phyloP scores from a whole-genome alignment of 176 grass and related monocot species.

The Carex littledalei region DNA sequence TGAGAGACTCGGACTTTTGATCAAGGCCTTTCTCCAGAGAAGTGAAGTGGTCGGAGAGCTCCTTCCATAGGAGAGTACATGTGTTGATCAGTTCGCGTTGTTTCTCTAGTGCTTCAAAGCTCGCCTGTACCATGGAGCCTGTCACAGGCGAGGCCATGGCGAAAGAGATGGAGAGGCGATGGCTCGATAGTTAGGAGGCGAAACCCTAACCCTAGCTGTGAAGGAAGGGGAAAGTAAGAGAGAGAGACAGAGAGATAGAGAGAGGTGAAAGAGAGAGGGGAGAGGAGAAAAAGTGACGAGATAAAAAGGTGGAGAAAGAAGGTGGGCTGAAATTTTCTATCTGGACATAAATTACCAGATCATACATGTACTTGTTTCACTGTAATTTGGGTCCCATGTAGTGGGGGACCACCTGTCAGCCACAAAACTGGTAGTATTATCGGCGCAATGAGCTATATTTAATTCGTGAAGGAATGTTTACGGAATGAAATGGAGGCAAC shows the following conservation, averaged over 20 bases:
- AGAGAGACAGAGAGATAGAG: neutral
- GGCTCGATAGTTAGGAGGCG: slow-evolving; percentile 25
- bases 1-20: slow-evolving; percentile 49
- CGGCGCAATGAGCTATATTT: neutral
- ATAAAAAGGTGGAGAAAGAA: neutral
- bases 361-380: neutral
- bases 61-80: slow-evolving; percentile 68
- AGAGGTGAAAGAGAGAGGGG: slow-evolving; percentile 2
- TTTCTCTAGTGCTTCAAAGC: slow-evolving; percentile 71
- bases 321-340: neutral
- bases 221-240: slow-evolving; percentile 9
- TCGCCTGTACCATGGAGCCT: slow-evolving; percentile 36
- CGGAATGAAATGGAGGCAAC: neutral
- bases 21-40: slow-evolving; percentile 56
- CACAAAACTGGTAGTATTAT: neutral
- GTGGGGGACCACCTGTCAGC: neutral
- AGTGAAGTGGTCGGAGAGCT: slow-evolving; percentile 65
- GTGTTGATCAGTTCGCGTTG: slow-evolving; percentile 65
- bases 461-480: neutral
- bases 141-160: slow-evolving; percentile 29
- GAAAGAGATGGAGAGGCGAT: neutral
- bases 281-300: neutral
- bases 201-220: slow-evolving; percentile 55
- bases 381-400: neutral
- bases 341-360: neutral